phyloP scores from a whole-genome alignment of 306 rosid species.

The Cercis canadensis region DNA sequence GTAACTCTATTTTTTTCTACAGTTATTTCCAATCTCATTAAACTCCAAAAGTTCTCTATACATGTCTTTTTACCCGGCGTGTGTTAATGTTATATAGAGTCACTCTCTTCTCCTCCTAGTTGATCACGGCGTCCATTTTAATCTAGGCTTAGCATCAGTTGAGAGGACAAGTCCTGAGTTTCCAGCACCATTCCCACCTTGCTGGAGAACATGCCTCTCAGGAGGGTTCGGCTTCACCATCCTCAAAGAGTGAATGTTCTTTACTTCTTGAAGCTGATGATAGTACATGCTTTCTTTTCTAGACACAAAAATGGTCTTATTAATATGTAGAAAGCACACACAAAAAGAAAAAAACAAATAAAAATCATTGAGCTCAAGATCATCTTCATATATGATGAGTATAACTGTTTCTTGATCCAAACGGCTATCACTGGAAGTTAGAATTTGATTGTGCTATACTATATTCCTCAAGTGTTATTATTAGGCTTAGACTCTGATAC shows the following conservation, averaged over 20 bases:
- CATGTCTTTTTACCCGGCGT: too few relatives aligned
- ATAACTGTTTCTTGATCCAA: slow-evolving; percentile 22
- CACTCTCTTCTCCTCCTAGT: slow-evolving; percentile 90
- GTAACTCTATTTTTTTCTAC: too few relatives aligned
- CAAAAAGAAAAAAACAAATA: neutral
- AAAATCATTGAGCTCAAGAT: slow-evolving; percentile 27
- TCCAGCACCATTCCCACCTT: slow-evolving; percentile 54
- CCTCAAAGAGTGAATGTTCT: slow-evolving; percentile 59
- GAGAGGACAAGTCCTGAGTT: slow-evolving; percentile 86
- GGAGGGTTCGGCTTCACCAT: slow-evolving; percentile 44
- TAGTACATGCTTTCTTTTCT: slow-evolving; percentile 55
- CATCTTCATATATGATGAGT: slow-evolving; percentile 40
- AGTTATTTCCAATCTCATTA: too few relatives aligned
- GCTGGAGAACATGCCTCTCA: slow-evolving; percentile 61
- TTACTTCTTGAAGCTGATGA: slow-evolving; percentile 61
- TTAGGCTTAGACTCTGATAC: slow-evolving; percentile 31
- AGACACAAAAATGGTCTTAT: slow-evolving; percentile 11
- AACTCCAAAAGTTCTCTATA: too few relatives aligned
- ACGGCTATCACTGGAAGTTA: slow-evolving; percentile 7
- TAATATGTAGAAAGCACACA: slow-evolving; percentile 24
- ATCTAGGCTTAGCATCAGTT: slow-evolving; percentile 89
- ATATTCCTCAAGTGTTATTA: slow-evolving; percentile 28
- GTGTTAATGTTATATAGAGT: slow-evolving; percentile 40
- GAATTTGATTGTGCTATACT: slow-evolving; percentile 31
- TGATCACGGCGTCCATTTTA: slow-evolving; percentile 91